Evolutionary conservation across 495 filamentous ascomycete species (phyloP).

Genomic region (Annulohypoxylon stygium): DNA sequence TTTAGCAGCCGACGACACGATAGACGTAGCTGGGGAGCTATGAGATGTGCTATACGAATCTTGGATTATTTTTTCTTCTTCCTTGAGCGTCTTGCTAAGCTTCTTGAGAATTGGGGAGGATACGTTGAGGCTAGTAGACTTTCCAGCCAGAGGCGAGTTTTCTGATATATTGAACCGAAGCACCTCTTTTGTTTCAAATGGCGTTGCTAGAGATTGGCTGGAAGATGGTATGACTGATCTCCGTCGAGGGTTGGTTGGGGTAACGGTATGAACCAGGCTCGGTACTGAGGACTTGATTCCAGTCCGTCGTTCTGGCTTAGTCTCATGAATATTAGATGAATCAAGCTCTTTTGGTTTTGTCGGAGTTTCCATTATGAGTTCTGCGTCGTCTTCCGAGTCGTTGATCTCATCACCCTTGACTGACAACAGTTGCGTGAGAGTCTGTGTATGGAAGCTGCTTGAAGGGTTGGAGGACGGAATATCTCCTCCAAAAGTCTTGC

Average conservation of each 20-base stretch:
- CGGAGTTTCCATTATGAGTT: conserved; percentile 44
- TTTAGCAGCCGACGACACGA: conserved; percentile 22
- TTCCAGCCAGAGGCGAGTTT: conserved; percentile 55
- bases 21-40: conserved; percentile 36
- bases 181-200: conserved; percentile 51
- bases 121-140: conserved; percentile 54
- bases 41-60: conserved; percentile 57
- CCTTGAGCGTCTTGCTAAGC: conserved; percentile 47
- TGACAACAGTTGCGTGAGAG: conserved; percentile 59
- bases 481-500: conserved; percentile 63
- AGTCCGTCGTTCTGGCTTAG: conserved; percentile 10
- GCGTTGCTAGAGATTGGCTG: conserved; percentile 53
- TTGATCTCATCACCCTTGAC: conserved; percentile 48
- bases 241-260: conserved; percentile 53
- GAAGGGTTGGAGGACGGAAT: conserved; percentile 47
- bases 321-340: conserved; percentile 17
- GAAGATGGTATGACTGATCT: conserved; percentile 59
- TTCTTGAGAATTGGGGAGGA: conserved; percentile 48
- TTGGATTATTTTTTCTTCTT: conserved; percentile 53
- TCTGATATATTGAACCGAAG: conserved; percentile 41
- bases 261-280: conserved; percentile 46
- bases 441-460: conserved; percentile 59
- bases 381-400: conserved; percentile 53
- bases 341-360: conserved; percentile 21
- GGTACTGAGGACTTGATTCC: conserved; percentile 36